Conservation (phyloP, 208 protist species). For the Crithidia sp. region DNA sequence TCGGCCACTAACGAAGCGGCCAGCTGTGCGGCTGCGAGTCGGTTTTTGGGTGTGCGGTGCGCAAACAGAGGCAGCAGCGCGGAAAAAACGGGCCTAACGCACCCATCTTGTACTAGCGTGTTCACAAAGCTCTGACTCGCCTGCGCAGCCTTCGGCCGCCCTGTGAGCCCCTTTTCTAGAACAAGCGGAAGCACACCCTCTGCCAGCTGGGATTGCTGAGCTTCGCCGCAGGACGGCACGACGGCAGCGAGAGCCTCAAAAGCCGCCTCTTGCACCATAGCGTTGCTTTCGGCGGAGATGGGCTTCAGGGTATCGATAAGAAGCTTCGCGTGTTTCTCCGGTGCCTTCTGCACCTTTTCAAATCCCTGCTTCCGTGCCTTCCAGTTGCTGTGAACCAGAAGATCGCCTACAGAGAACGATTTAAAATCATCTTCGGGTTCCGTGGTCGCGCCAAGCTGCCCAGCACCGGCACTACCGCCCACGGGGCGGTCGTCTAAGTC, state of each 20-base stretch:
- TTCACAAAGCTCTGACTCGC: conserved; percentile 51
- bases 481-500: conserved; percentile 51
- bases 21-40: conserved; percentile 54
- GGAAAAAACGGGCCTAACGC: conserved; percentile 55
- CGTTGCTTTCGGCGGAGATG: conserved; percentile 56
- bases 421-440: conserved; percentile 58
- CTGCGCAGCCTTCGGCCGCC: conserved; percentile 64
- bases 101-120: conserved; percentile 54
- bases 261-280: conserved; percentile 64
- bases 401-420: conserved; percentile 41
- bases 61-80: conserved; percentile 50
- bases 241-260: conserved; percentile 62
- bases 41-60: conserved; percentile 71
- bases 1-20: conserved; percentile 64
- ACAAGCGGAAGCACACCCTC: conserved; percentile 42
- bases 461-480: conserved; percentile 29
- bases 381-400: conserved; percentile 75
- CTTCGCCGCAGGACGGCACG: conserved; percentile 39
- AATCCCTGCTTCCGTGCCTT: conserved; percentile 76
- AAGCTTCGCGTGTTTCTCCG: conserved; percentile 28
- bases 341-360: conserved; percentile 46
- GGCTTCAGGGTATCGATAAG: conserved; percentile 51
- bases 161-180: conserved; percentile 84
- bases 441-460: conserved; percentile 23
- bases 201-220: conserved; percentile 45